Conservation (phyloP, 2,329 filamentous ascomycete species). For the Pochonia chlamydosporia region DNA sequence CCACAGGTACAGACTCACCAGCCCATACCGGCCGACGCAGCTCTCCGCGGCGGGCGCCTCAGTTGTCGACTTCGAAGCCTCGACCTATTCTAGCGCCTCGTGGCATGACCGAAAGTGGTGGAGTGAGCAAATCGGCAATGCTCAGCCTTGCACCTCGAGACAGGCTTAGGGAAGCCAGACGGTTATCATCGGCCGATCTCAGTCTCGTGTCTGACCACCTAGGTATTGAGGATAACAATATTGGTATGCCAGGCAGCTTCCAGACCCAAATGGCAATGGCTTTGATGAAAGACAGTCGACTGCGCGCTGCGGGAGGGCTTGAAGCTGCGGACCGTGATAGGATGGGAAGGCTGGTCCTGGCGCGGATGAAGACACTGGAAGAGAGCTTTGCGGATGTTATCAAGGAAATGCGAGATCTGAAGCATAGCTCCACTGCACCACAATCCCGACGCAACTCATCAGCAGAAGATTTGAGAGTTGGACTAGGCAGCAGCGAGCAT, state of each 20-base stretch:
- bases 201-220: conserved; percentile 67
- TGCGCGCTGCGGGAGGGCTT: conserved; percentile 36
- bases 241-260: conserved; percentile 67
- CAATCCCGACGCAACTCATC: conserved; percentile 48
- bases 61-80: conserved; percentile 42
- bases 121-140: conserved; percentile 38
- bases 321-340: conserved; percentile 51
- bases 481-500: conserved; percentile 26
- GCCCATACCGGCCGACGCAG: conserved; percentile 28
- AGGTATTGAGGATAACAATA: conserved; percentile 55
- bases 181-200: conserved; percentile 61
- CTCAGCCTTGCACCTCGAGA: conserved; percentile 43
- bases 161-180: conserved; percentile 31
- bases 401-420: conserved; percentile 66
- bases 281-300: conserved; percentile 50
- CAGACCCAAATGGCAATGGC: conserved; percentile 75
- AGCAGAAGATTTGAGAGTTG: conserved; percentile 30
- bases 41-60: conserved; percentile 42
- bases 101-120: conserved; percentile 27
- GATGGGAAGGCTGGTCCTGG: conserved; percentile 75
- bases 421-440: conserved; percentile 38
- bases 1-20: conserved; percentile 24
- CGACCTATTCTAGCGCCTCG: conserved; percentile 49
- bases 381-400: conserved; percentile 87
- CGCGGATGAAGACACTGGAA: conserved; percentile 88